Conservation (phyloP, 305 asterid species). For the Rubia balearica region DNA sequence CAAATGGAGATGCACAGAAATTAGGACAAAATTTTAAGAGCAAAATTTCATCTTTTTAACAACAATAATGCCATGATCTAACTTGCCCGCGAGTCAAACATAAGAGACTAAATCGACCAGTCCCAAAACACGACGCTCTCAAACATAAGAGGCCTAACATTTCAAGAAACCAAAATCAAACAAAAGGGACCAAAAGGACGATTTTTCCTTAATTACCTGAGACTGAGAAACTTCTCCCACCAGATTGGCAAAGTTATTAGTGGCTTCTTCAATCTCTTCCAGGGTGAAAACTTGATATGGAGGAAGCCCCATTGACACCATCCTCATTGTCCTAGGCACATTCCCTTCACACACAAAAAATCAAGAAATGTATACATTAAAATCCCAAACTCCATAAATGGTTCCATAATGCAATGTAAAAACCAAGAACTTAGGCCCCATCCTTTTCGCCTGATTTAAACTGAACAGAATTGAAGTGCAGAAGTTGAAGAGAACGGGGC, state of each 20-base stretch:
- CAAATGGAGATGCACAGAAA: neutral
- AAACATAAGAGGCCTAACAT: neutral
- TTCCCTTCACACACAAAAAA: conserved; percentile 34
- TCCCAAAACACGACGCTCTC: too few relatives aligned
- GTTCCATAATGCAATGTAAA: neutral
- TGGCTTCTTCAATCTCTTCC: conserved; percentile 93
- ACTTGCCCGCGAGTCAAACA: too few relatives aligned
- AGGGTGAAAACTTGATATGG: conserved; percentile 76
- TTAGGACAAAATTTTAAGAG: neutral
- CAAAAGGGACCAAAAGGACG: neutral
- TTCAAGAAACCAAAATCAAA: neutral
- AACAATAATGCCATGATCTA: neutral
- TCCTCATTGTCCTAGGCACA: conserved; percentile 58
- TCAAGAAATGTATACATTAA: neutral
- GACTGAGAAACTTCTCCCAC: conserved; percentile 72
- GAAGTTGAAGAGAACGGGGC: neutral
- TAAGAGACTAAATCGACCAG: neutral
- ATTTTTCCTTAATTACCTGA: conserved; percentile 42
- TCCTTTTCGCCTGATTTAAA: too few relatives aligned
- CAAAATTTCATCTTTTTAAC: neutral
- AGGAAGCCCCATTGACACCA: conserved; percentile 73
- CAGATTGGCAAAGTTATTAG: conserved; percentile 66
- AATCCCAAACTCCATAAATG: neutral
- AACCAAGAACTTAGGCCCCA: neutral
- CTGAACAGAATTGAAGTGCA: neutral